phyloP scores from a whole-genome alignment of 768 basidiomycete species.

The Xanthoconium stramineum region DNA sequence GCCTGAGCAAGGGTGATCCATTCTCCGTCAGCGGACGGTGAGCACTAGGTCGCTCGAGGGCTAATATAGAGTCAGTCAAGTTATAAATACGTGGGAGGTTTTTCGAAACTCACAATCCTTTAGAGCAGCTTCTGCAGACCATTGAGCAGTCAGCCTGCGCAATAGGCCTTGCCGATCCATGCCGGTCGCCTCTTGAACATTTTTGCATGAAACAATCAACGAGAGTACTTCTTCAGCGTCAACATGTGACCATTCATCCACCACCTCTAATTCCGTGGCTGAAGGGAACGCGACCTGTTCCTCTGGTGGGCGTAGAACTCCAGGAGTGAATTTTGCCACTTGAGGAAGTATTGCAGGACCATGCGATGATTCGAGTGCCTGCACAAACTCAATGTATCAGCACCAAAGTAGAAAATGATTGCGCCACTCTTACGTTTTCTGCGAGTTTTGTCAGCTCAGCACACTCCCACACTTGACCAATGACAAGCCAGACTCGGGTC shows the following conservation, averaged over 20 bases:
- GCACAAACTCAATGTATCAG: slow-evolving; percentile 9
- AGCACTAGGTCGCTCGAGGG: slow-evolving; percentile 49
- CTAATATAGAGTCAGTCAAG: slow-evolving; percentile 31
- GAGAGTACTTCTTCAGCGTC: slow-evolving; percentile 53
- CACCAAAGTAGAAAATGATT: slow-evolving; percentile 13
- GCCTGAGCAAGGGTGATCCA: slow-evolving; percentile 70
- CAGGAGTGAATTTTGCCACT: slow-evolving; percentile 34
- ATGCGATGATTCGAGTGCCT: slow-evolving; percentile 48
- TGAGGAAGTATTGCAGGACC: slow-evolving; percentile 37
- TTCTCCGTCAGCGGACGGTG: slow-evolving; percentile 69
- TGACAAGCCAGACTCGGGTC: slow-evolving; percentile 58
- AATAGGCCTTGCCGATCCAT: slow-evolving; percentile 55
- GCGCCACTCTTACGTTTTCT: slow-evolving; percentile 46
- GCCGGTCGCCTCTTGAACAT: slow-evolving; percentile 62
- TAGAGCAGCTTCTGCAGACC: slow-evolving; percentile 75
- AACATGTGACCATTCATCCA: slow-evolving; percentile 37
- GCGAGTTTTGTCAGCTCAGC: slow-evolving; percentile 50
- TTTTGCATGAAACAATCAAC: slow-evolving; percentile 49
- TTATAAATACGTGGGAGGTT: slow-evolving; percentile 11
- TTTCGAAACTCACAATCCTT: slow-evolving; percentile 59
- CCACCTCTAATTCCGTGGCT: slow-evolving; percentile 20
- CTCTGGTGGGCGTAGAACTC: slow-evolving; percentile 43
- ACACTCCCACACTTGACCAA: slow-evolving; percentile 73
- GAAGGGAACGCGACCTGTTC: slow-evolving; percentile 42
- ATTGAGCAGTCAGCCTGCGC: slow-evolving; percentile 52